Conservation (phyloP, 768 basidiomycete species). For the Lactarius sp. region DNA sequence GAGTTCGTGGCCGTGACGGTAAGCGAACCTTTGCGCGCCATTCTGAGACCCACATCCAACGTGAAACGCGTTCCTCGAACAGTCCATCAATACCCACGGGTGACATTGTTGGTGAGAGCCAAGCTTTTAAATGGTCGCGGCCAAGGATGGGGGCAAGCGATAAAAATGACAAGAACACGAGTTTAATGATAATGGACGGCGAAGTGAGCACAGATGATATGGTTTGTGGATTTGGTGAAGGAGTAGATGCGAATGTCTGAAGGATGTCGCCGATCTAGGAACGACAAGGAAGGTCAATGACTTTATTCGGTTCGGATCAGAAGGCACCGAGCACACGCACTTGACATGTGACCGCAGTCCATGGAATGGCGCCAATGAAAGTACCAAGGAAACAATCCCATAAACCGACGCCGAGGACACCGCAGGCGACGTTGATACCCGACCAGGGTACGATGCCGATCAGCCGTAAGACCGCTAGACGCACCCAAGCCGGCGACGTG, state of each 20-base stretch:
- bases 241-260: conserved; percentile 72
- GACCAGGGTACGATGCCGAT: conserved; percentile 96
- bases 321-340: conserved; percentile 41
- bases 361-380: conserved; percentile 80
- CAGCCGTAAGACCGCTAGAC: conserved; percentile 81
- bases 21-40: conserved; percentile 60
- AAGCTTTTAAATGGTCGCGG: conserved; percentile 55
- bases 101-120: conserved; percentile 41
- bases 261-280: conserved; percentile 79
- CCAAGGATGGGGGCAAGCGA: conserved; percentile 85
- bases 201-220: conserved; percentile 83
- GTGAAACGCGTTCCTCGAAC: conserved; percentile 39
- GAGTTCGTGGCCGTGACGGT: conserved; percentile 47
- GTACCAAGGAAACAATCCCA: conserved; percentile 72
- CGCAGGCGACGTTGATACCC: conserved; percentile 94
- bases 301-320: background rate
- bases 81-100: conserved; percentile 5
- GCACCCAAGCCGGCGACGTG: conserved; percentile 61
- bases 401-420: conserved; percentile 78
- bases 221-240: conserved; percentile 65
- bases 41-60: conserved; percentile 65
- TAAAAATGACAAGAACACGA: conserved; percentile 75
- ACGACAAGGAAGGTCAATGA: background rate
- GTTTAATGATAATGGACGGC: conserved; percentile 78
- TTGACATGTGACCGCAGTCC: conserved; percentile 92